A percentile compares a stretch with the other conserved stretches of the same genome.
phyloP scores from a whole-genome alignment of 2,329 filamentous ascomycete species.

The Aureobasidium namibiae region DNA sequence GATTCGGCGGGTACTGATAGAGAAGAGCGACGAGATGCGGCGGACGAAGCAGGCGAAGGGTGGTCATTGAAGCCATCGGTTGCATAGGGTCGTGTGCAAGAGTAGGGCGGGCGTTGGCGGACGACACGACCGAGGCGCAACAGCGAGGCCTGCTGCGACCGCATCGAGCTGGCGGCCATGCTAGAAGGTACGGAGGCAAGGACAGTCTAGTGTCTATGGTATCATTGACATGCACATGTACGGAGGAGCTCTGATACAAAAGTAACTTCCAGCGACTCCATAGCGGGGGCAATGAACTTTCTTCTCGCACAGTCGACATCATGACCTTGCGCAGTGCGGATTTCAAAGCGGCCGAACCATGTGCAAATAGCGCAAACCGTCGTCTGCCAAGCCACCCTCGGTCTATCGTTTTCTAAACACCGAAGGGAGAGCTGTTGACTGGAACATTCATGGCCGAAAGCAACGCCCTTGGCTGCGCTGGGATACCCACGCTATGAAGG shows the following conservation, averaged over 20 bases:
- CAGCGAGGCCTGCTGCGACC: slow-evolving; percentile 29
- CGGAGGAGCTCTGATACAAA: background rate
- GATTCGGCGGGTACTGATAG: slow-evolving; percentile 40
- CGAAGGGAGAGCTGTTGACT: background rate
- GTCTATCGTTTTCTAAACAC: background rate
- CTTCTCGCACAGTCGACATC: slow-evolving; percentile 5
- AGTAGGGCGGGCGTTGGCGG: slow-evolving; percentile 5
- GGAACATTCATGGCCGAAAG: background rate
- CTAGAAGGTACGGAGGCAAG: background rate
- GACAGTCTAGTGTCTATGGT: background rate
- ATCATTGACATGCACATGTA: background rate
- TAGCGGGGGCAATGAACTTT: slow-evolving; percentile 4
- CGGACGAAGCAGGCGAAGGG: slow-evolving; percentile 9
- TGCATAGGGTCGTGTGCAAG: slow-evolving; percentile 21
- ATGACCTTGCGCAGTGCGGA: background rate
- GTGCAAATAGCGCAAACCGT: slow-evolving; percentile 4
- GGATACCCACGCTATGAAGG: too few relatives aligned
- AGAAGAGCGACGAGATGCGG: slow-evolving; percentile 21
- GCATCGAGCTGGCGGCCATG: slow-evolving; percentile 17
- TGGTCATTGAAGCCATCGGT: slow-evolving; percentile 8
- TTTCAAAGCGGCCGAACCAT: background rate
- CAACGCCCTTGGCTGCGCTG: background rate
- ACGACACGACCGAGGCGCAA: slow-evolving; percentile 20
- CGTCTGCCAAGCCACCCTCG: background rate
- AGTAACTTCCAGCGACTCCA: background rate